Conservation (phyloP, 352 stramenopile genomes). For the Peronosclerospora sorghi region DNA sequence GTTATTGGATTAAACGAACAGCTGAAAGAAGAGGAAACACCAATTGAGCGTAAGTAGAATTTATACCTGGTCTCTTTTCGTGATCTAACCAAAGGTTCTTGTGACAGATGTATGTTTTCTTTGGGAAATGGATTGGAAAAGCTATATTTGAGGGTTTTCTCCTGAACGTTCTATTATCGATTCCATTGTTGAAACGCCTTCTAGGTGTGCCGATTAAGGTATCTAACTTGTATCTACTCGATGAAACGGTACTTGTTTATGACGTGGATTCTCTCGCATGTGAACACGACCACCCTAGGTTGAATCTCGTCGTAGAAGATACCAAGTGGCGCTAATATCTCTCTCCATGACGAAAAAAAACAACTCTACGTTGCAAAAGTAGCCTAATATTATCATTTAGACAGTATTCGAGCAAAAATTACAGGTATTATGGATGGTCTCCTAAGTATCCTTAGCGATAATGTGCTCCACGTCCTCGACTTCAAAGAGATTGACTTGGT, state of each 20-base stretch:
- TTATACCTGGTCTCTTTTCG: background rate
- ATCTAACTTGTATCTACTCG: constrained; percentile 50
- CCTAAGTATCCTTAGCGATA: constrained; percentile 92
- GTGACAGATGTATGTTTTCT: constrained; percentile 75
- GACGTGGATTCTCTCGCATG: constrained; percentile 42
- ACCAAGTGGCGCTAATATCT: constrained; percentile 33
- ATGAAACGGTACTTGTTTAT: constrained; percentile 68
- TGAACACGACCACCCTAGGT: constrained; percentile 36
- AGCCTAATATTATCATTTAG: constrained; percentile 93
- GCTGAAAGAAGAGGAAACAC: constrained; percentile 6
- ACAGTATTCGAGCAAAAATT: constrained; percentile 85
- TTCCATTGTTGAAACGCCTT: constrained; percentile 61
- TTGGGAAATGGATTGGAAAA: too few relatives aligned
- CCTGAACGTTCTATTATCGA: constrained; percentile 61
- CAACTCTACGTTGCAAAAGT: constrained; percentile 87
- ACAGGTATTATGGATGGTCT: constrained; percentile 77
- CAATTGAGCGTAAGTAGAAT: constrained; percentile 33
- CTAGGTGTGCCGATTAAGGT: constrained; percentile 42
- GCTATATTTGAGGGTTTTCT: constrained; percentile 59
- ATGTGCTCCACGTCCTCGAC: constrained; percentile 94
- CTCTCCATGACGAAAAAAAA: constrained; percentile 93
- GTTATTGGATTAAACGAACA: constrained; percentile 44
- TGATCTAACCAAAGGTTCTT: constrained; percentile 1
- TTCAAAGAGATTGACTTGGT: constrained; percentile 92
- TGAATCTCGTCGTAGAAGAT: constrained; percentile 55